Conservation (phyloP, 257 asterid species). For the Gardenia jasminoides region DNA sequence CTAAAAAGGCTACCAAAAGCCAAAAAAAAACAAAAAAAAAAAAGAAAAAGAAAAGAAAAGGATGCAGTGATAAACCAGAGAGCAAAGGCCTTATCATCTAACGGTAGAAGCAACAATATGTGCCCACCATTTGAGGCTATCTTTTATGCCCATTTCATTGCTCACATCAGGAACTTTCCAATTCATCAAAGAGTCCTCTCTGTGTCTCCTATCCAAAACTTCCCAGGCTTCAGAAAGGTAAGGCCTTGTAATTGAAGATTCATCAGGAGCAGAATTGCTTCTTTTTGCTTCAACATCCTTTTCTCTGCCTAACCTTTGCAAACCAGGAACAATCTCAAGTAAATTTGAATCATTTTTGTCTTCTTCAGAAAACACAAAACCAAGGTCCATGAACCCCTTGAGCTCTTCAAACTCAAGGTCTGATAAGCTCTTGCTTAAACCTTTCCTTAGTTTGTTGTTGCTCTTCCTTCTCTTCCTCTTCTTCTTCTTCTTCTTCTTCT, state of each 20-base stretch:
- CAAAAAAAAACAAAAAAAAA: neutral
- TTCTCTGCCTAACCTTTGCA: constrained; percentile 34
- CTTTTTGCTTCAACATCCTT: constrained; percentile 7
- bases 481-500: neutral
- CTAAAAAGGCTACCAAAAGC: neutral
- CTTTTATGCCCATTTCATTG: constrained; percentile 45
- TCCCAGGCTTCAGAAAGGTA: constrained; percentile 69
- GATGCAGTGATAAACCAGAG: neutral
- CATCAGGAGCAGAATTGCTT: neutral
- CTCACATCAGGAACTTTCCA: constrained; percentile 39
- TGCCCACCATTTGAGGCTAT: constrained; percentile 64
- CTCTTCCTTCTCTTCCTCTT: neutral
- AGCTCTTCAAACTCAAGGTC: constrained; percentile 59
- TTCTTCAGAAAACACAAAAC: constrained; percentile 56
- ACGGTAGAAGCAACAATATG: constrained; percentile 61
- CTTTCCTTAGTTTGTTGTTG: constrained; percentile 8
- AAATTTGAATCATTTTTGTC: constrained; percentile 32
- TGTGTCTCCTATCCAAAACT: constrained; percentile 14
- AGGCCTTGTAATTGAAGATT: constrained; percentile 34
- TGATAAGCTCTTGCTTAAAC: constrained; percentile 47
- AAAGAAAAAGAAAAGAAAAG: neutral
- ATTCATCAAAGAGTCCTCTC: constrained; percentile 21
- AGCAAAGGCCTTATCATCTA: constrained; percentile 11
- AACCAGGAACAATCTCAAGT: constrained; percentile 49
- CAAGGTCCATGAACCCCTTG: constrained; percentile 63